A percentile compares a stretch with the other conserved stretches of the same genome.
Conservation (phyloP, 2,329 filamentous ascomycete genomes). For the Atkinsonella texensis region DNA sequence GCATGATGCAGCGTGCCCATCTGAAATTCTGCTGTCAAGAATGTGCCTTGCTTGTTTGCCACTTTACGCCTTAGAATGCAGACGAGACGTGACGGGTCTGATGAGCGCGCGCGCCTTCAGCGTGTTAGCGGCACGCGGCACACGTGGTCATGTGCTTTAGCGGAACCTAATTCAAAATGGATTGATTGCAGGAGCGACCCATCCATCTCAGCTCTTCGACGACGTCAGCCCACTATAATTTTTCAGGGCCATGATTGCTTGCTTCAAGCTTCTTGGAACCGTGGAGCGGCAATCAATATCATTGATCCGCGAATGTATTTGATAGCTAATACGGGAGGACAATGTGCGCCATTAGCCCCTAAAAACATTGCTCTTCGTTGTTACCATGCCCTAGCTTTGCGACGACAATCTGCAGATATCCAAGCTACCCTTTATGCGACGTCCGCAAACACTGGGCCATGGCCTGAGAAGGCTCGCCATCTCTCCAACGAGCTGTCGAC, state of each 20-base stretch:
- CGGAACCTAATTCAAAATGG: not conserved
- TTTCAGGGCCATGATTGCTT: not conserved
- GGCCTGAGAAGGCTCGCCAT: slow-evolving; percentile 25
- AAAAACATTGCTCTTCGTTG: not conserved
- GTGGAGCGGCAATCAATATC: not conserved
- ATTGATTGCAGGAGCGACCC: not conserved
- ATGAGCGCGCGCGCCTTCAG: slow-evolving; percentile 21
- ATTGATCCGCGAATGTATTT: not conserved
- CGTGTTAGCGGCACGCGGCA: slow-evolving; percentile 21
- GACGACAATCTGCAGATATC: not conserved
- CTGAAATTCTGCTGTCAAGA: not conserved
- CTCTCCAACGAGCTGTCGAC: slow-evolving; percentile 20
- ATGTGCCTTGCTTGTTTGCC: not conserved
- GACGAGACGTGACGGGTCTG: slow-evolving; percentile 2
- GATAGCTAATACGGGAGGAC: slow-evolving; percentile 3
- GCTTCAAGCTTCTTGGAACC: not conserved
- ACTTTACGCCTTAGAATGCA: not conserved
- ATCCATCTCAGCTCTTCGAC: not conserved
- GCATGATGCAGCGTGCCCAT: slow-evolving; percentile 21
- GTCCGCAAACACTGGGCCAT: slow-evolving; percentile 22
- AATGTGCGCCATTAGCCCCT: slow-evolving; percentile 10
- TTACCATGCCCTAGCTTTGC: not conserved
- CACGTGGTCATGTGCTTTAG: slow-evolving; percentile 26
- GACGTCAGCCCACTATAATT: slow-evolving; percentile 14
- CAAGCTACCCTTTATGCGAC: slow-evolving; percentile 22